Conservation (phyloP, 1,139 yeast species). For the Blastobotrys niveus region DNA sequence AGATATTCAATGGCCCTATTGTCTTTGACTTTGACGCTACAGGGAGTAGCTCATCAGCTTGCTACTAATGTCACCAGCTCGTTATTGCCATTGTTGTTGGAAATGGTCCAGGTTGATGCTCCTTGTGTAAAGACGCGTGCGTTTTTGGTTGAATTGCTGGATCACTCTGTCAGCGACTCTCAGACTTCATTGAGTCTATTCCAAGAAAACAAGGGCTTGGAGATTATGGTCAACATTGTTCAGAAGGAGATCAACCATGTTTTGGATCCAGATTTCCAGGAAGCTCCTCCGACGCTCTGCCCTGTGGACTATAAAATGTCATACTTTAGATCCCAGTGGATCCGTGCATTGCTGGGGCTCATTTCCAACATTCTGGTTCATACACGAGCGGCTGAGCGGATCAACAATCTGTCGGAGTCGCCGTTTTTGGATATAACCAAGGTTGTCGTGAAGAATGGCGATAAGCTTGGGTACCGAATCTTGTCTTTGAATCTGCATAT, state of each 20-base stretch:
- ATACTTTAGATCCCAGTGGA: slow-evolving; percentile 53
- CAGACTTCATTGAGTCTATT: slow-evolving; percentile 52
- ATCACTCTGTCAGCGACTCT: slow-evolving; percentile 47
- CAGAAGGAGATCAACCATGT: slow-evolving; percentile 66
- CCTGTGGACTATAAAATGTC: slow-evolving; percentile 55
- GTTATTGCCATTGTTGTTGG: slow-evolving; percentile 57
- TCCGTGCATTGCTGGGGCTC: slow-evolving; percentile 48
- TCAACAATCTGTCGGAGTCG: slow-evolving; percentile 81
- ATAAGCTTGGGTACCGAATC: slow-evolving; percentile 64
- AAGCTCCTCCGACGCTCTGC: slow-evolving; percentile 45
- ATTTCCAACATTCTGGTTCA: slow-evolving; percentile 60
- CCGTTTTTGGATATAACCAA: slow-evolving; percentile 61
- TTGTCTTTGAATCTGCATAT: slow-evolving; percentile 60
- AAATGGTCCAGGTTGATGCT: slow-evolving; percentile 51
- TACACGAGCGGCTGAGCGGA: slow-evolving; percentile 70
- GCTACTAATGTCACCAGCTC: slow-evolving; percentile 61
- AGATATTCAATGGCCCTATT: slow-evolving; percentile 28
- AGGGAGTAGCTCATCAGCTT: slow-evolving; percentile 28
- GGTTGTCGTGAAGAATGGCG: slow-evolving; percentile 51
- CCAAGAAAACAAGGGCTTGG: slow-evolving; percentile 62
- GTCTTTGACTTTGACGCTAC: slow-evolving; percentile 28
- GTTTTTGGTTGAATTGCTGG: slow-evolving; percentile 59
- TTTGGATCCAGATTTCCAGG: slow-evolving; percentile 48
- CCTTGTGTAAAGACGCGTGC: slow-evolving; percentile 53
- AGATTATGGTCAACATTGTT: slow-evolving; percentile 52